Base-by-base conservation (phyloP, 169 alveolate species). In the Eimeria falciformis region DNA sequence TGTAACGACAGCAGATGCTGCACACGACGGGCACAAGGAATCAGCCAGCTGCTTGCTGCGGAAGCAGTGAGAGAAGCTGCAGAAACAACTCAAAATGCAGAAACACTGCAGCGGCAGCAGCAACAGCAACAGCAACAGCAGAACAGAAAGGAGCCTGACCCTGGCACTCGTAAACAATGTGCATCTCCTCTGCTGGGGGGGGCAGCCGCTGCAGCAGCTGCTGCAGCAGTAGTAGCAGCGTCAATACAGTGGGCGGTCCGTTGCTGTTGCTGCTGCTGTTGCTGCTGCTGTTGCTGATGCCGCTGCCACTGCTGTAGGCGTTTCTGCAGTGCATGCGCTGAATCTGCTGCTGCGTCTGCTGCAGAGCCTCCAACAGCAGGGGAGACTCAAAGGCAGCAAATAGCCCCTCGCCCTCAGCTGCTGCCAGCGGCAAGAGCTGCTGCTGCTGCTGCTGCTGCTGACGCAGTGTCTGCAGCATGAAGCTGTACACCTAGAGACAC, bases 1-100 rank as follows among this genome's bases (percentile, higher is more conserved):
- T 4, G 77, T 9, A 66, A 23, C 77, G 5, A 14, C 43, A 66
- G 40, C 45, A 14, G 40, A n/a, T n/a, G n/a, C n/a, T n/a, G n/a
- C n/a, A n/a, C n/a, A n/a, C n/a, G n/a, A n/a, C n/a, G n/a, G 5
- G 27, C 5, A 6, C 2, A 3, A 66, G 77, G 77, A 37, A 66
- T 37, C 77, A 66, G 77, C 77, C n/a, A 66, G 27, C 4, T 21
- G 58, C 58, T 6, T n/a, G n/a, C 79, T 33, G 79, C 79, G 37
- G 79, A 45, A 11, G 79, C 79, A 68, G 79, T 50, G 37, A 23
- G 55, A 68, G 79, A 21, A 68, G 79, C 79, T 33, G 79, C 79
- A 68, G 6, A 47, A 47, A 47, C 14, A 14, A 6, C 58, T 47
- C n/a, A n/a, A n/a, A n/a, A n/a, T n/a, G n/a, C n/a, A n/a, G n/a